Evolutionary conservation across 306 rosid species (phyloP).

Genomic region (Geum urbanum): DNA sequence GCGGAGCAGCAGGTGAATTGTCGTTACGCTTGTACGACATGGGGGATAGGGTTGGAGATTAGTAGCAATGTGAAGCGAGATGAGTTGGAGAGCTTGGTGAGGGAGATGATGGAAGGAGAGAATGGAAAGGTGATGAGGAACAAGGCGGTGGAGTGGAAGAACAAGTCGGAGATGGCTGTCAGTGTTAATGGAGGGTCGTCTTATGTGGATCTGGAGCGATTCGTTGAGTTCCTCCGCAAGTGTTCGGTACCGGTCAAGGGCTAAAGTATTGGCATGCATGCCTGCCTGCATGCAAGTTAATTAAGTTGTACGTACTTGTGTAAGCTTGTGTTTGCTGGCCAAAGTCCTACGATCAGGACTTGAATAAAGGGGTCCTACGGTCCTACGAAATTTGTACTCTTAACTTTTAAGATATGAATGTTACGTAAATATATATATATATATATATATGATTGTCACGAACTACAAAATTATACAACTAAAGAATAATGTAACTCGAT

Average conservation of each 20-base stretch:
- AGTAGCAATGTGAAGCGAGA: slow-evolving; percentile 2
- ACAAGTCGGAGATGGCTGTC: slow-evolving; percentile 16
- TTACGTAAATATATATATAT: no score
- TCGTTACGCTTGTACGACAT: slow-evolving; percentile 19
- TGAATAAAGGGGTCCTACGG: not conserved
- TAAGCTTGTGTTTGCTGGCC: not conserved
- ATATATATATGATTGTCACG: no score
- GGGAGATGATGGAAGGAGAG: slow-evolving; percentile 20
- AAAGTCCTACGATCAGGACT: not conserved
- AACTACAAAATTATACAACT: no score
- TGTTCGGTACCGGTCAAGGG: not conserved
- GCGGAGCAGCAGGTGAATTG: slow-evolving; percentile 24
- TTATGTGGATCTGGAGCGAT: not conserved
- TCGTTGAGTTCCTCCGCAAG: not conserved
- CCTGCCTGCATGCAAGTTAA: not conserved
- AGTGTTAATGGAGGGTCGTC: slow-evolving; percentile 6
- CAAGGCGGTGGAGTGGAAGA: slow-evolving; percentile 22
- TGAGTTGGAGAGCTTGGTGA: slow-evolving; percentile 2
- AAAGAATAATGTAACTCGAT: no score
- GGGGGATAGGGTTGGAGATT: slow-evolving; percentile 24
- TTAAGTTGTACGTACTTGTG: no score
- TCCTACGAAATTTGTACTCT: not conserved
- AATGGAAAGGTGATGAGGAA: slow-evolving; percentile 12
- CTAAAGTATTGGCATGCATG: not conserved
- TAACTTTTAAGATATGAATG: no score